phyloP scores from a whole-genome alignment of 202 grass and related monocot genomes.

The Digitaria exilis region DNA sequence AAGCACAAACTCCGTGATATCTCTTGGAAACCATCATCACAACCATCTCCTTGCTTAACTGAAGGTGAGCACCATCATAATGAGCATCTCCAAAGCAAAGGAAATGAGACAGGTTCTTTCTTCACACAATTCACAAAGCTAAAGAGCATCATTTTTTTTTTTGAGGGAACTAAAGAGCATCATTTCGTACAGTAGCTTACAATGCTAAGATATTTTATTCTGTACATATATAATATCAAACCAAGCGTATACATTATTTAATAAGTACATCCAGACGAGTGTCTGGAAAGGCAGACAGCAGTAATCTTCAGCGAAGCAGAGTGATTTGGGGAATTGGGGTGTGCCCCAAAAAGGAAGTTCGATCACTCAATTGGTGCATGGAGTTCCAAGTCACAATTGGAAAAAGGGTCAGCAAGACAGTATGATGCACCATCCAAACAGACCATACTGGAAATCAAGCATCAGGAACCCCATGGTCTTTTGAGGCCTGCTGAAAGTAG shows the following conservation, averaged over 20 bases:
- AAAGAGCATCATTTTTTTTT: constrained; percentile 35
- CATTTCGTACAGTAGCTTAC: constrained; percentile 20
- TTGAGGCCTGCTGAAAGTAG: constrained; percentile 49
- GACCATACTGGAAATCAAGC: constrained; percentile 36
- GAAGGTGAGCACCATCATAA: constrained; percentile 39
- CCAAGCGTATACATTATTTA: constrained; percentile 27
- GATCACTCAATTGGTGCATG: constrained; percentile 16
- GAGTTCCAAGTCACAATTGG: constrained; percentile 36
- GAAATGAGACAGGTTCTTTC: constrained; percentile 20
- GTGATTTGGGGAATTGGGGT: constrained; percentile 1
- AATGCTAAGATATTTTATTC: constrained; percentile 6
- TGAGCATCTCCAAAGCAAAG: constrained; percentile 37
- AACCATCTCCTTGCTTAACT: constrained; percentile 12
- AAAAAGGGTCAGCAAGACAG: constrained; percentile 36
- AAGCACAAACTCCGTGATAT: constrained; percentile 16
- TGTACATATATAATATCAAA: constrained; percentile 14
- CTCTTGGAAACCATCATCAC: constrained; percentile 32
- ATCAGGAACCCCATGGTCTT: constrained; percentile 44
- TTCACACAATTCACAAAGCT: constrained; percentile 39
- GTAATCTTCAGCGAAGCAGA: neutral
- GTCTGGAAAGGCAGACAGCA: constrained; percentile 14
- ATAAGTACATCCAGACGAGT: neutral
- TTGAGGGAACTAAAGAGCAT: constrained; percentile 31
- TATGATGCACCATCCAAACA: constrained; percentile 45
- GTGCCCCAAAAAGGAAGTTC: constrained; percentile 32